These are phyloP conservation scores for Incumbomyces delicatus DNA, from an alignment of 2,329 filamentous ascomycete genomes.

Conservation along the genomic window DNA sequence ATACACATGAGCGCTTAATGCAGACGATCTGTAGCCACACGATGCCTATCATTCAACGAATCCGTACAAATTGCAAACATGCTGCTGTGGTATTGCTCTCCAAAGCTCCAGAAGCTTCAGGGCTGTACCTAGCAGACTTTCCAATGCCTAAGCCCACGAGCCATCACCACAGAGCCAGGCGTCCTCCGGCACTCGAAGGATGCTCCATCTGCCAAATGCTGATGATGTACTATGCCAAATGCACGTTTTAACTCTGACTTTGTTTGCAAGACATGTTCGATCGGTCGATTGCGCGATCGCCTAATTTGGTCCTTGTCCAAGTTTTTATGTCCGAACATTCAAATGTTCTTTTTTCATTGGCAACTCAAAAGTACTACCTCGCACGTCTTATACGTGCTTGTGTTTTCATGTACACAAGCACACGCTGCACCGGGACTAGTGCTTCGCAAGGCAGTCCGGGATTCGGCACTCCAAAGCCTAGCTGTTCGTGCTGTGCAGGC, in stretches of 20 bases:
- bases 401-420: too few relatives aligned
- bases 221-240: background rate
- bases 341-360: too few relatives aligned
- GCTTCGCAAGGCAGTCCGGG: background rate
- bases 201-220: too few relatives aligned
- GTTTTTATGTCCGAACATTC: too few relatives aligned
- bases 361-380: background rate
- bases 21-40: too few relatives aligned
- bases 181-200: too few relatives aligned
- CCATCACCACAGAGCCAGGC: background rate
- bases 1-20: too few relatives aligned
- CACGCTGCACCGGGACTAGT: too few relatives aligned
- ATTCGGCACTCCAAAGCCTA: background rate
- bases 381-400: background rate
- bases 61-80: too few relatives aligned
- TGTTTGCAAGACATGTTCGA: slow-evolving; percentile 1
- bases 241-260: slow-evolving; percentile 1
- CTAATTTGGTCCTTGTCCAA: background rate
- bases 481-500: slow-evolving; percentile 1
- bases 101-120: background rate
- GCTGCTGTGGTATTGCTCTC: background rate
- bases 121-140: background rate
- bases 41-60: too few relatives aligned
- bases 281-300: slow-evolving; percentile 2
- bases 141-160: too few relatives aligned